Evolutionary conservation across 2,329 filamentous ascomycete genomes (phyloP).

Genomic region (Colletotrichum sp.): DNA sequence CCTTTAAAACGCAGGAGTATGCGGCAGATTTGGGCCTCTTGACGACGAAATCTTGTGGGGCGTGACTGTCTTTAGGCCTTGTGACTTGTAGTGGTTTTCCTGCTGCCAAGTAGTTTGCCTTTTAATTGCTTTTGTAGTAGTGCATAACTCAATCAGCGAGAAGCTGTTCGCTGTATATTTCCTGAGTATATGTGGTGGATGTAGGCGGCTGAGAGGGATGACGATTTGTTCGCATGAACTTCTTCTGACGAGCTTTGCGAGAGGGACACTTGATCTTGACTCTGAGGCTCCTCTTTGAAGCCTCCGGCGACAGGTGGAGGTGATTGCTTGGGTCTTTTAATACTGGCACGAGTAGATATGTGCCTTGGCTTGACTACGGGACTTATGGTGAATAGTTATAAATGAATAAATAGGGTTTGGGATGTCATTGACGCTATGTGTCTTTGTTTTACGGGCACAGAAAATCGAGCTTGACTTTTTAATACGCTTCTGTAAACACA

Average conservation of each 20-base stretch:
- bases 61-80: background rate
- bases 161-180: background rate
- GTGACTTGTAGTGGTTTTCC: background rate
- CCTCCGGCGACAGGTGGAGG: background rate
- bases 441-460: background rate
- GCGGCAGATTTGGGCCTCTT: background rate
- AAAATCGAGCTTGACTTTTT: background rate
- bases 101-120: background rate
- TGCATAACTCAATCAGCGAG: background rate
- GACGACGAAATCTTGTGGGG: background rate
- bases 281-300: background rate
- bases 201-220: background rate
- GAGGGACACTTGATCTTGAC: background rate
- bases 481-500: background rate
- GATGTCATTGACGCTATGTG: no score
- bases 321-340: background rate
- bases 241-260: background rate
- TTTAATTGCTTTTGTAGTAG: background rate
- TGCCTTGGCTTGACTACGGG: background rate
- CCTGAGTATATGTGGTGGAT: background rate
- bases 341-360: background rate
- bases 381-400: no score
- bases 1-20: background rate
- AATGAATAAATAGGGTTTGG: no score
- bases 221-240: background rate